Evolutionary conservation across 2,329 filamentous ascomycete species (phyloP).

Genomic region (Nemania sp.): DNA sequence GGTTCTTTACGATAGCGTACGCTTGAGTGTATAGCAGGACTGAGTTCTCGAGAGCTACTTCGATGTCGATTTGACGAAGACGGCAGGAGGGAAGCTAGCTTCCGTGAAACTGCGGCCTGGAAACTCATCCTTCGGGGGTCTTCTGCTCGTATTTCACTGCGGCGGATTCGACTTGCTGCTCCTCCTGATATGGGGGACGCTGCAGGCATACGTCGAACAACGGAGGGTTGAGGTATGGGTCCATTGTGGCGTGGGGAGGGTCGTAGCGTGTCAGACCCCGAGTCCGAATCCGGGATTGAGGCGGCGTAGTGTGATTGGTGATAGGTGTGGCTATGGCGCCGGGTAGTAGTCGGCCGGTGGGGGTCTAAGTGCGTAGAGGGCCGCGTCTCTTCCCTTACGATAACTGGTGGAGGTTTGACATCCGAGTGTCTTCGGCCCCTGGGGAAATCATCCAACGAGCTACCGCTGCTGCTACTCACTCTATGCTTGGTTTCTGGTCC

Average conservation of each 20-base stretch:
- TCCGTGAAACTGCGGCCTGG: slow-evolving; percentile 48
- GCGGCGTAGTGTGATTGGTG: slow-evolving; percentile 44
- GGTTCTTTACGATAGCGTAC: slow-evolving; percentile 44
- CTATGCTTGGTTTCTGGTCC: slow-evolving; percentile 42
- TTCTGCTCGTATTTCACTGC: slow-evolving; percentile 44
- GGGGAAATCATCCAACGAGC: slow-evolving; percentile 56
- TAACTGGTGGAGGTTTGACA: slow-evolving; percentile 54
- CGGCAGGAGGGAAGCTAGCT: slow-evolving; percentile 45
- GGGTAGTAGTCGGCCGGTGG: slow-evolving; percentile 41
- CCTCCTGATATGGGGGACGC: slow-evolving; percentile 37
- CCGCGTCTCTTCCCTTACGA: slow-evolving; percentile 45
- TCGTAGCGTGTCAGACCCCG: slow-evolving; percentile 42
- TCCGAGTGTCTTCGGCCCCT: slow-evolving; percentile 66
- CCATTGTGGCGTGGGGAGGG: slow-evolving; percentile 41
- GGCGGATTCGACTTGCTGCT: slow-evolving; percentile 41
- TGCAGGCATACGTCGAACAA: slow-evolving; percentile 44
- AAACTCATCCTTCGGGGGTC: slow-evolving; percentile 47
- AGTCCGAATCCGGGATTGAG: slow-evolving; percentile 44
- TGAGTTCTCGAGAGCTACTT: slow-evolving; percentile 49
- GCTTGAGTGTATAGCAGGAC: slow-evolving; percentile 28
- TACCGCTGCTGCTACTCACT: slow-evolving; percentile 52
- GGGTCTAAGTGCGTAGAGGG: slow-evolving; percentile 42
- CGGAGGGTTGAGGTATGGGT: slow-evolving; percentile 41
- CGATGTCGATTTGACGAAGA: slow-evolving; percentile 47
- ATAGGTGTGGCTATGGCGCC: slow-evolving; percentile 50